These are phyloP conservation scores for Periconia sp. DNA, from an alignment of 2,329 filamentous ascomycete genomes.

Conservation along the genomic window DNA sequence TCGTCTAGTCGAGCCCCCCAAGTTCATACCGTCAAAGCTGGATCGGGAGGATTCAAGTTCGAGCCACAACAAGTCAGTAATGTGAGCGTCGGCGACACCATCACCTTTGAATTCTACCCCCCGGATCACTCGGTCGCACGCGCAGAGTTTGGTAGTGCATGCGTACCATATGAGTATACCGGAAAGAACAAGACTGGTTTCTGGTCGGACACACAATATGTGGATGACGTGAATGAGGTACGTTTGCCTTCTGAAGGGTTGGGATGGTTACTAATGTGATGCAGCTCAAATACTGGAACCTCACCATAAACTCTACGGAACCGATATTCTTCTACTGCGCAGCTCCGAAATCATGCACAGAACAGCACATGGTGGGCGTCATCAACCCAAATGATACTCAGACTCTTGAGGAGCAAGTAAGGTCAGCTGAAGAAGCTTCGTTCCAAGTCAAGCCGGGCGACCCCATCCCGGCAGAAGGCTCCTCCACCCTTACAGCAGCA, in stretches of 20 bases:
- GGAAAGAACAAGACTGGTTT: slow-evolving; percentile 37
- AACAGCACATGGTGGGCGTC: slow-evolving; percentile 74
- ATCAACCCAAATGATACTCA: slow-evolving; percentile 65
- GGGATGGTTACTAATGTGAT: too few relatives aligned
- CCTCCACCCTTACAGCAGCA: slow-evolving; percentile 15
- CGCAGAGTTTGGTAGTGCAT: slow-evolving; percentile 47
- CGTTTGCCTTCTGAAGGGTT: slow-evolving; percentile 10
- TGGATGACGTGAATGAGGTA: slow-evolving; percentile 33
- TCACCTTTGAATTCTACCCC: slow-evolving; percentile 48
- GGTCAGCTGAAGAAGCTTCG: slow-evolving; percentile 27
- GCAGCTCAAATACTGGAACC: slow-evolving; percentile 36
- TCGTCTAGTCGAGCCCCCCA: slow-evolving; percentile 26
- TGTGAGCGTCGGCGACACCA: slow-evolving; percentile 46
- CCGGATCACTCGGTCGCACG: slow-evolving; percentile 52
- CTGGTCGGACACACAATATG: slow-evolving; percentile 35
- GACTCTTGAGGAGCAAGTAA: slow-evolving; percentile 34
- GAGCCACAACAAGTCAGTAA: slow-evolving; percentile 43
- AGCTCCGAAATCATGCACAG: slow-evolving; percentile 68
- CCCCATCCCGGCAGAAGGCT: slow-evolving; percentile 46
- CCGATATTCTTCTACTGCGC: slow-evolving; percentile 52
- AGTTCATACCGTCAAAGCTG: slow-evolving; percentile 45
- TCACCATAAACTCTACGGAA: slow-evolving; percentile 42
- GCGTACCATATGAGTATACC: slow-evolving; percentile 47
- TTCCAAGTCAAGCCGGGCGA: slow-evolving; percentile 48
- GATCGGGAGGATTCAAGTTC: slow-evolving; percentile 42